Base-by-base conservation (phyloP, 805 yeast genomes). In the Kuraishia capsulata region DNA sequence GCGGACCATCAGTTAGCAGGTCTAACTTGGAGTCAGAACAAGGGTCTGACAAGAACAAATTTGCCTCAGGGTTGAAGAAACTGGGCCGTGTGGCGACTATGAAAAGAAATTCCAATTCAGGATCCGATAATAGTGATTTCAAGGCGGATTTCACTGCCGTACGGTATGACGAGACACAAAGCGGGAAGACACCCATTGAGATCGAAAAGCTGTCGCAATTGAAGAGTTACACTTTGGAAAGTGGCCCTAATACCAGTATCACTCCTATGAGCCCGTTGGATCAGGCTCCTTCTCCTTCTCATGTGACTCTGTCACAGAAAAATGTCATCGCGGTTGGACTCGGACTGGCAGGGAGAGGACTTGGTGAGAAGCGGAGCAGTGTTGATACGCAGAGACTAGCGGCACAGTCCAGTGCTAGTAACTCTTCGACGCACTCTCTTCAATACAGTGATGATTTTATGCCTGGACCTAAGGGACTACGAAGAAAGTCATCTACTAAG, bases 311-410 rank as follows among this genome's bases (percentile, higher is more conserved):
- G n/a, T 41, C 46, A 9, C 43, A 47, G 3, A 33, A 42, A 2
- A 53, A 54, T 32, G 58, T 56, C 10, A 49, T 50, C 5, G 39
- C 43, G 14, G 18, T 55, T n/a, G 63, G 63, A 1, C 42, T 57
- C 13, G 57, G 47, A 5, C 40, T 58, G 3, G 61, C 56, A 2
- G 64, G 61, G 2, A 45, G 35, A 31, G 62, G 59, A 1, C 41
- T 48, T 19, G 31, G 4, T 10, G 10, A 42, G 40, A 6, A 44
- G 31, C 6, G 23, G 31, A 32, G 13, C 16, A 10, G 4, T 25
- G 38, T 25, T 39, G 36, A 21, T 17, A 8, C 17, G 17, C 31
- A 9, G 8, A 8, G 11, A 24, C 11, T 24, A 24, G 8, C 26
- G 30, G 24, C 20, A 20, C 39, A 2, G 10, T 8, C 14, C 6